Percentiles rank a stretch among this genome's conserved stretches.
Evolutionary conservation across 1,139 yeast genomes (phyloP).

Genomic region (Blastobotrys apis): DNA sequence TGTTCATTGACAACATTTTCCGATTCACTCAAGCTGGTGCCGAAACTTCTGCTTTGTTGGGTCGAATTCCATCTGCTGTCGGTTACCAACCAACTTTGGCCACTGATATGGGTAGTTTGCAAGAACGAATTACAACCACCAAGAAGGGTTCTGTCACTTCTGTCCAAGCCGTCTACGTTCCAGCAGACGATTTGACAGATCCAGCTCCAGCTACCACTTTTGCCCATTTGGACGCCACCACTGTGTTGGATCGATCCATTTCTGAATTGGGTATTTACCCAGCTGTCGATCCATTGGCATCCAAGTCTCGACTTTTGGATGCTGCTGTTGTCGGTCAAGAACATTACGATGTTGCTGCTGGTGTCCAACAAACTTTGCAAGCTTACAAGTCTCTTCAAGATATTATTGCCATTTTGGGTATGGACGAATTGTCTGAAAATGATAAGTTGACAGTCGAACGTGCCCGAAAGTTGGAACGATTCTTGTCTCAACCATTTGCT

Average conservation of each 20-base stretch:
- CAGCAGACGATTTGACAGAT: conserved; percentile 99
- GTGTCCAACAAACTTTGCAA: conserved; percentile 97
- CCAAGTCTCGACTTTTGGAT: conserved; percentile 97
- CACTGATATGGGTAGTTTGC: conserved; percentile 99
- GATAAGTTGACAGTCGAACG: conserved; percentile 99
- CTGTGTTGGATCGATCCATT: conserved; percentile 99
- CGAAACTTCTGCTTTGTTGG: conserved; percentile 98
- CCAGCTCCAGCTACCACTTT: conserved; percentile 99
- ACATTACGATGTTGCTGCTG: conserved; percentile 92
- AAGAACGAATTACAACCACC: conserved; percentile 99
- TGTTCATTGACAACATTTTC: conserved; percentile 99
- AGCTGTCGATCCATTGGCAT: conserved; percentile 99
- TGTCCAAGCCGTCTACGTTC: conserved; percentile 99
- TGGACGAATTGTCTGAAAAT: conserved; percentile 98
- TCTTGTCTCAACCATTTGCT: conserved; percentile 99
- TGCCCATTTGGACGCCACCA: conserved; percentile 99
- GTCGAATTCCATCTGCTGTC: conserved; percentile 99
- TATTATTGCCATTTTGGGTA: conserved; percentile 99
- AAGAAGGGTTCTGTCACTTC: conserved; percentile 99
- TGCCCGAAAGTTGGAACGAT: conserved; percentile 99
- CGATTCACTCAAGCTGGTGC: conserved; percentile 99
- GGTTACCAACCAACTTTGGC: conserved; percentile 99
- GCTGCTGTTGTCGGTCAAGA: conserved; percentile 97
- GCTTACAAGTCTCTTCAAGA: conserved; percentile 99
- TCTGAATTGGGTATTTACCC: conserved; percentile 99